These are phyloP conservation scores for Penicillium coprophilum DNA, from an alignment of 495 filamentous ascomycete species.

Conservation along the genomic window DNA sequence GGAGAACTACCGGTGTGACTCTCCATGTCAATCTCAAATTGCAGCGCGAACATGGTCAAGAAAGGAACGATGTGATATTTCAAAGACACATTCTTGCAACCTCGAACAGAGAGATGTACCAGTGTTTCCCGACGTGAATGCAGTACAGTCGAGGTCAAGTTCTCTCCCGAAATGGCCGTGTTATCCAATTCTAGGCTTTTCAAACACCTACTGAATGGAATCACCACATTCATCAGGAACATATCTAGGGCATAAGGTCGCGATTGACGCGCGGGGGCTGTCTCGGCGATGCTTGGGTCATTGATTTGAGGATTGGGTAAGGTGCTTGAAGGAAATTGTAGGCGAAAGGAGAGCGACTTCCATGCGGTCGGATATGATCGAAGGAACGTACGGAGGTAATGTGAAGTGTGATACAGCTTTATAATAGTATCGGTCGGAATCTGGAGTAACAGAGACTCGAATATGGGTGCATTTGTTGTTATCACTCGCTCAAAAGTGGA, in stretches of 20 bases:
- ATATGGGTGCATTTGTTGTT: slow-evolving; percentile 54
- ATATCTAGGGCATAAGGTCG: slow-evolving; percentile 58
- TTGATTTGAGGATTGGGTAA: slow-evolving; percentile 34
- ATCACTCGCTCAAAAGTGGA: slow-evolving; percentile 54
- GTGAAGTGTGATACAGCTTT: slow-evolving; percentile 57
- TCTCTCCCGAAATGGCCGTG: slow-evolving; percentile 58
- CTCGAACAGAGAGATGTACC: slow-evolving; percentile 59
- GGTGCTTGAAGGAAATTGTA: slow-evolving; percentile 48
- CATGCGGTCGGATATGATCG: slow-evolving; percentile 59
- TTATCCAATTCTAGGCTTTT: slow-evolving; percentile 60
- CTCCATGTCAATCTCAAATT: slow-evolving; percentile 46
- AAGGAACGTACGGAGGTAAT: slow-evolving; percentile 54
- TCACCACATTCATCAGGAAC: slow-evolving; percentile 54
- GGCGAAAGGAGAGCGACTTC: slow-evolving; percentile 59
- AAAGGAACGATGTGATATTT: slow-evolving; percentile 65
- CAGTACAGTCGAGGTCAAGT: slow-evolving; percentile 53
- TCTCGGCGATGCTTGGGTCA: slow-evolving; percentile 36
- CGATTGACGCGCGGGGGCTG: slow-evolving; percentile 47
- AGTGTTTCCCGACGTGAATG: slow-evolving; percentile 52
- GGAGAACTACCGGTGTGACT: slow-evolving; percentile 35
- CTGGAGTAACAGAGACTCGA: slow-evolving; percentile 59
- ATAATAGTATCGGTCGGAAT: slow-evolving; percentile 56
- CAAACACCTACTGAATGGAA: slow-evolving; percentile 56
- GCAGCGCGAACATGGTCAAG: slow-evolving; percentile 50
- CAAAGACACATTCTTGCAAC: slow-evolving; percentile 65